Conservation (phyloP, 148 eudicot genomes). For the Vaccinium corymbosum region DNA sequence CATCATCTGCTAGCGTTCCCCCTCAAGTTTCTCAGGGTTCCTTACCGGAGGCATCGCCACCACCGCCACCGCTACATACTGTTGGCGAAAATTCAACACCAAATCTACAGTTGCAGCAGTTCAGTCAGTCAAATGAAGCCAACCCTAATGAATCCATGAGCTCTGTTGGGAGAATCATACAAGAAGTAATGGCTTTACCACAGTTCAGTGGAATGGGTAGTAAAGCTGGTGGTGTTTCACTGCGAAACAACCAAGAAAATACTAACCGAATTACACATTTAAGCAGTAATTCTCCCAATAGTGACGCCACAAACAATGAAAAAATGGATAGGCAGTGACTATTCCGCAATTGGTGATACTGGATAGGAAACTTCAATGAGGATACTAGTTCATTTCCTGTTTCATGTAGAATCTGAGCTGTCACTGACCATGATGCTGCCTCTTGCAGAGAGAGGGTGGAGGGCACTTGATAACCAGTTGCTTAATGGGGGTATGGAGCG, state of each 20-base stretch:
- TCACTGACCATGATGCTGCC: background rate
- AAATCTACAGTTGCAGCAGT: background rate
- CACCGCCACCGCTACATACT: background rate
- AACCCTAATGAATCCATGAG: background rate
- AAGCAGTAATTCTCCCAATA: background rate
- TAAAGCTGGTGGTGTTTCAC: background rate
- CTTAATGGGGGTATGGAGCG: background rate
- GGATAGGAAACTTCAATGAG: background rate
- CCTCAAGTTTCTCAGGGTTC: background rate
- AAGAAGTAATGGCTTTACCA: background rate
- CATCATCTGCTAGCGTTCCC: background rate
- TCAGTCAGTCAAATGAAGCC: background rate
- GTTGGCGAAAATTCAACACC: background rate
- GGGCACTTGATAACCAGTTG: background rate
- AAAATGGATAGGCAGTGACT: background rate
- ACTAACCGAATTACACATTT: background rate
- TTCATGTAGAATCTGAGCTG: background rate
- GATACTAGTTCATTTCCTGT: background rate
- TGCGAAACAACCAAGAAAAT: background rate
- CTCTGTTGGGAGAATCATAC: constrained; percentile 1
- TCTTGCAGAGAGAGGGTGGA: background rate
- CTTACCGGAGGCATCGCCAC: background rate
- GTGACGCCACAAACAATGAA: background rate
- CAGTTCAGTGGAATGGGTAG: background rate
- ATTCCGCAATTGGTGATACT: background rate